Base-by-base conservation (phyloP, 345 rosid genomes). In the Hypericum androsaemum region DNA sequence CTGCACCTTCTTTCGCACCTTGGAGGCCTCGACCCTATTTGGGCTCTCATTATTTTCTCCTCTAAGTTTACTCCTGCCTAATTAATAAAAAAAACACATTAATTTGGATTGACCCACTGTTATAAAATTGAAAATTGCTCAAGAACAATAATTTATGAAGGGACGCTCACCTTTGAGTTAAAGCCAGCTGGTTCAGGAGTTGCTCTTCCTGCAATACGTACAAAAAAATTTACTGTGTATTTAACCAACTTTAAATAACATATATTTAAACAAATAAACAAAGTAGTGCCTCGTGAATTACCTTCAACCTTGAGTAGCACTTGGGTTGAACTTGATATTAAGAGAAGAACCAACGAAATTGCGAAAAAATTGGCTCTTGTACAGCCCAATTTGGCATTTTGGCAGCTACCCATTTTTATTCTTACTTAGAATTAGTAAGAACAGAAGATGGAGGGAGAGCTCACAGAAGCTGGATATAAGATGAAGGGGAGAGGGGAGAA, bases 21-120 rank as follows among this genome's bases (percentile, higher is more conserved):
- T 43, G 97, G 97, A 10, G 97, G 97, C 40, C 78, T 74, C 56
- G 97, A 89, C 11, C 97, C 97, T 71, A 88, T 88, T 55, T 76
- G 60, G 7, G 77, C 75, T 57, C 86, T 77, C 77, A 76, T 61
- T 37, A 65, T 39, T 57, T 47, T 62, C 66, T 69, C 72, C 54
- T 64, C 72, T 43, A 67, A 78, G 14, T 66, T 53, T 47, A 22
- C 32, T 22, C 43, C 66, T 43, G 13, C 44, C 74, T 71, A 60
- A 50, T 47, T 58, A 60, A 38, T 7, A 16, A 37, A 36, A 45
- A 37, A 28, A 59, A 9, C 39, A 16, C 7, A 6, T 35, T 1
- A 10, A 43, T 0, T 9, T 7, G 7, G n/a, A 7, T 5, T 5
- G 6, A 28, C 32, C 32, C 10, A 40, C 14, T 28, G 41, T 42